These are phyloP conservation scores for Quaeritorhiza haematococci DNA, from an alignment of 371 early-diverging fungal species.

Conservation along the genomic window DNA sequence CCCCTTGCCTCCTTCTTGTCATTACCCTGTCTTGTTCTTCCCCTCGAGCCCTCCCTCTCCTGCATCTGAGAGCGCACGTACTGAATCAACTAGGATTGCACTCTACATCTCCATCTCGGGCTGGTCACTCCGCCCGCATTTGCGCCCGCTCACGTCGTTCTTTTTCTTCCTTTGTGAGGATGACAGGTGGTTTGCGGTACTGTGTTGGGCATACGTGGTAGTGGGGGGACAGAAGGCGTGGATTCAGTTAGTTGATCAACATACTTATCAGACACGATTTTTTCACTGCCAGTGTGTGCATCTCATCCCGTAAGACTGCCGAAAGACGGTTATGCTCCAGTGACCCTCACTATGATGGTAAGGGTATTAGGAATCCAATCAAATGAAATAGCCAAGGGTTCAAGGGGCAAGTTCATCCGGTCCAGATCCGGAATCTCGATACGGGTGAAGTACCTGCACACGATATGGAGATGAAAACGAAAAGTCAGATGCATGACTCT, in stretches of 20 bases:
- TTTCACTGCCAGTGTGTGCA: not conserved
- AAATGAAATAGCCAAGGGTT: slow-evolving; percentile 2
- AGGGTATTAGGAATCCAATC: slow-evolving; percentile 19
- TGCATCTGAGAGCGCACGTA: too few species aligned
- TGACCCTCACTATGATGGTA: not conserved
- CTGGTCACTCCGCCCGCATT: not conserved
- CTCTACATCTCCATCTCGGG: slow-evolving; percentile 15
- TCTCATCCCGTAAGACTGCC: not conserved
- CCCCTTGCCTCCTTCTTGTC: too few species aligned
- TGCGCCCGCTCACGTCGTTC: slow-evolving; percentile 9
- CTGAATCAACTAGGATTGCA: too few species aligned
- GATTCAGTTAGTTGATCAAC: too few species aligned
- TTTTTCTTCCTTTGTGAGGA: slow-evolving; percentile 14
- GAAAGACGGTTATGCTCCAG: slow-evolving; percentile 5
- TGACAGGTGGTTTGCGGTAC: slow-evolving; percentile 15
- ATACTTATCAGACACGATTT: not conserved
- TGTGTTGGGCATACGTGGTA: too few species aligned
- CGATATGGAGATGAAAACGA: too few species aligned
- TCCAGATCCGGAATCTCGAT: slow-evolving; percentile 20
- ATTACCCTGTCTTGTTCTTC: too few species aligned
- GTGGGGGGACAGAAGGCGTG: too few species aligned
- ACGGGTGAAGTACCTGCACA: slow-evolving; percentile 17
- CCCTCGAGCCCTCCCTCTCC: too few species aligned
- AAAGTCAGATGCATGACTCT: too few species aligned
- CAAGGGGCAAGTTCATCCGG: slow-evolving; percentile 1